Evolutionary conservation across 352 stramenopile genomes (phyloP).

Genomic region (Phytopythium delawarense): DNA sequence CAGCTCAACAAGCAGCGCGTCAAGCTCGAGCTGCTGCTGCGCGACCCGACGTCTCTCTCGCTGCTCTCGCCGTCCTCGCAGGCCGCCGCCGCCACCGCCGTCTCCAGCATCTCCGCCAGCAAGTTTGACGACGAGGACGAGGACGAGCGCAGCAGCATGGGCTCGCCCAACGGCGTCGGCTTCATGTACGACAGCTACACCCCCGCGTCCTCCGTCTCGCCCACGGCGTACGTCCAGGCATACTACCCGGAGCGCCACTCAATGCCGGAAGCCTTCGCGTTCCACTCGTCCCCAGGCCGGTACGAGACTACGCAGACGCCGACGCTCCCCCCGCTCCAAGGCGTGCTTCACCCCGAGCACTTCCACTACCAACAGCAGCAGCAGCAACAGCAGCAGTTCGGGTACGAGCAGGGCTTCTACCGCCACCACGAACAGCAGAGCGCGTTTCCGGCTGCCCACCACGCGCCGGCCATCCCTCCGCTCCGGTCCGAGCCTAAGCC

Average conservation of each 20-base stretch:
- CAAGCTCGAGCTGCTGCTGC: conserved; percentile 61
- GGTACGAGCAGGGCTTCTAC: conserved; percentile 4
- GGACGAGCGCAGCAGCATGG: not conserved
- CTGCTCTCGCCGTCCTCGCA: conserved; percentile 3
- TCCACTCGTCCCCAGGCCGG: not conserved
- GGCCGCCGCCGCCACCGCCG: not conserved
- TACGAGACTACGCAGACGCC: not conserved
- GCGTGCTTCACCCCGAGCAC: conserved; percentile 2
- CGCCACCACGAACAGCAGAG: not conserved
- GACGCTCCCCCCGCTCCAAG: not conserved
- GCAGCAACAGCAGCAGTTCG: conserved; percentile 3
- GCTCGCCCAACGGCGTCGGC: not conserved
- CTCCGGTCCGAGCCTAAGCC: conserved; percentile 27
- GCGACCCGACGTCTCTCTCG: conserved; percentile 43
- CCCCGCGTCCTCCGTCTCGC: not conserved
- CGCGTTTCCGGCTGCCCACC: not conserved
- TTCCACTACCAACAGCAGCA: not conserved
- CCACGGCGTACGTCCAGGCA: not conserved
- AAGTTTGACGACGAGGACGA: conserved; percentile 12
- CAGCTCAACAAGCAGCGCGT: conserved; percentile 73
- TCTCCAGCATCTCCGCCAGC: conserved; percentile 5
- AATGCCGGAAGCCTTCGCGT: not conserved
- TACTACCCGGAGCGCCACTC: not conserved
- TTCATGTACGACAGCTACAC: conserved; percentile 3
- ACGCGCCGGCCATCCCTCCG: conserved; percentile 23